Conservation (phyloP, 768 basidiomycete species). For the Lactarius tabidus region DNA sequence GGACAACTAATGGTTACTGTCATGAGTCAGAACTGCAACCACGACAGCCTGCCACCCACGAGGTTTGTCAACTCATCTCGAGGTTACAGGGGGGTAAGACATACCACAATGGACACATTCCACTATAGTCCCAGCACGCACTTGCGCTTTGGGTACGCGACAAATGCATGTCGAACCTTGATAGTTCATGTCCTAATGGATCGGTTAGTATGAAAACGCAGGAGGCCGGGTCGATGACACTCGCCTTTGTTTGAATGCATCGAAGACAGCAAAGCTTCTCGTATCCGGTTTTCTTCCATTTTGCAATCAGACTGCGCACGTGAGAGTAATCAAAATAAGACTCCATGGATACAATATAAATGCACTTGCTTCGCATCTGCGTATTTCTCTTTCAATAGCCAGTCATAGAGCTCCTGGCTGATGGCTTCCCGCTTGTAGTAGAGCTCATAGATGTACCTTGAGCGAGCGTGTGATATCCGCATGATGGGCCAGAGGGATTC, state of each 20-base stretch:
- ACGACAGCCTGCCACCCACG: constrained; percentile 66
- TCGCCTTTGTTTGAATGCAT: constrained; percentile 90
- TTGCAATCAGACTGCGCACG: constrained; percentile 77
- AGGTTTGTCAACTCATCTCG: constrained; percentile 18
- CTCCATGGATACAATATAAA: neutral
- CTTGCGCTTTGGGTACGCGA: constrained; percentile 91
- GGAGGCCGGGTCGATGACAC: constrained; percentile 17
- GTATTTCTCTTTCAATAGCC: constrained; percentile 96
- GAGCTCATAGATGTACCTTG: constrained; percentile 95
- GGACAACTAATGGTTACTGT: constrained; percentile 6
- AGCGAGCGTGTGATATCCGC: constrained; percentile 95
- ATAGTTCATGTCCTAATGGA: constrained; percentile 91
- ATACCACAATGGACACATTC: constrained; percentile 96
- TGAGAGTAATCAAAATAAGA: neutral
- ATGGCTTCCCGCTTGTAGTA: constrained; percentile 99
- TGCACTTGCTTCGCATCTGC: constrained; percentile 86
- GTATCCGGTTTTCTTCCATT: constrained; percentile 99
- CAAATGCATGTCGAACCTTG: constrained; percentile 98
- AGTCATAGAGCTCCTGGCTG: constrained; percentile 89
- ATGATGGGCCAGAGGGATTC: constrained; percentile 97
- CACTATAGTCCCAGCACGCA: constrained; percentile 85
- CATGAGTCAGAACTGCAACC: constrained; percentile 89
- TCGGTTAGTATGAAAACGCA: constrained; percentile 4
- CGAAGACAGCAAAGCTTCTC: constrained; percentile 97
- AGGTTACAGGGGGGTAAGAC: constrained; percentile 34